Conservation (phyloP, 257 asterid species). For the Gentiana straminea region DNA sequence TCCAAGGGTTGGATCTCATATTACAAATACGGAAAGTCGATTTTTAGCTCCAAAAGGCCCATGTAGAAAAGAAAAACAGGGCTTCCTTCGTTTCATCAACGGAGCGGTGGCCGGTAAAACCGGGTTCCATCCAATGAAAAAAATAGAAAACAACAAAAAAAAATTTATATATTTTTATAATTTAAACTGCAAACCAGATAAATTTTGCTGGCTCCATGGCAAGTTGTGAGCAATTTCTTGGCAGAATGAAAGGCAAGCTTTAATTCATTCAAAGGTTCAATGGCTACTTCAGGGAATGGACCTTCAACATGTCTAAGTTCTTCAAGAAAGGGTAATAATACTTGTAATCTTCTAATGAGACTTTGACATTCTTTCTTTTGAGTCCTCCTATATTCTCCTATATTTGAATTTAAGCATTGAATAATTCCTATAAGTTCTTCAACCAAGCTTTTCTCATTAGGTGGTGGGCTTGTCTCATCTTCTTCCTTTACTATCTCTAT, state of each 20-base stretch:
- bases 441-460: slow-evolving; percentile 25
- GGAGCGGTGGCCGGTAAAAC: no score
- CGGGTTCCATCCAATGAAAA: background rate
- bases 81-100: background rate
- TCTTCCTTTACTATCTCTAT: slow-evolving; percentile 24
- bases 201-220: slow-evolving; percentile 76
- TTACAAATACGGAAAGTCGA: no score
- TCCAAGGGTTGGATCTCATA: background rate
- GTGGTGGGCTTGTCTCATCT: slow-evolving; percentile 5
- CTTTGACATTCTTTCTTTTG: slow-evolving; percentile 57
- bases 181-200: slow-evolving; percentile 39
- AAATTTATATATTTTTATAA: no score
- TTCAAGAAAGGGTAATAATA: slow-evolving; percentile 49
- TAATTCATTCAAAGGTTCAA: slow-evolving; percentile 37
- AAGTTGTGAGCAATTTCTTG: slow-evolving; percentile 48
- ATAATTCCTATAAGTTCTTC: slow-evolving; percentile 39
- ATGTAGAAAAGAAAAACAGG: background rate
- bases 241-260: slow-evolving; percentile 60
- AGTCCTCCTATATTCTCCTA: slow-evolving; percentile 56
- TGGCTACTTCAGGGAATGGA: slow-evolving; percentile 31
- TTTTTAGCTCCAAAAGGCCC: no score
- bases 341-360: slow-evolving; percentile 46
- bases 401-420: slow-evolving; percentile 28
- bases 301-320: slow-evolving; percentile 34
- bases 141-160: background rate